phyloP scores from a whole-genome alignment of 805 yeast species.

The Saccharomycopsis sp. region DNA sequence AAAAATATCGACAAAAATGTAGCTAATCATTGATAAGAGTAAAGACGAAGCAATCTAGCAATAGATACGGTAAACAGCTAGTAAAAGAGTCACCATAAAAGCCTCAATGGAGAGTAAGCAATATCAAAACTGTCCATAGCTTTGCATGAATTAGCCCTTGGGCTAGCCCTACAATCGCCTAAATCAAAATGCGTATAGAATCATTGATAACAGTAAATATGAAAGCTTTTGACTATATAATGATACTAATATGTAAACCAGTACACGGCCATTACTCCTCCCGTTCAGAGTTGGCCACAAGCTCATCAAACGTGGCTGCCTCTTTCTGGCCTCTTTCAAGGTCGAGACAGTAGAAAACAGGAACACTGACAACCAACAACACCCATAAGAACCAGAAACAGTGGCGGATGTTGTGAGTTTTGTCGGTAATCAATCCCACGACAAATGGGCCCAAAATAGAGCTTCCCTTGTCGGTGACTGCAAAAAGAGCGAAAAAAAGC shows the following conservation, averaged over 20 bases:
- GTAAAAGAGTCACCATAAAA: too few relatives aligned
- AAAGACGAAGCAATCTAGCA: too few relatives aligned
- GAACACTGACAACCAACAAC: conserved; percentile 48
- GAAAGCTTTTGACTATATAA: background rate
- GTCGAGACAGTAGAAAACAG: conserved; percentile 48
- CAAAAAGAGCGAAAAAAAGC: conserved; percentile 66
- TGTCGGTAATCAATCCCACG: conserved; percentile 66
- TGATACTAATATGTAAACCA: background rate
- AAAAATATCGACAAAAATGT: too few relatives aligned
- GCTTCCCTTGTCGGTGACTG: conserved; percentile 77
- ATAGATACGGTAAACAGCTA: too few relatives aligned
- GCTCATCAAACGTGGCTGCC: conserved; percentile 37
- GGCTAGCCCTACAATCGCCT: too few relatives aligned
- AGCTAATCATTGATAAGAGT: too few relatives aligned
- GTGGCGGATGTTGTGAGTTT: conserved; percentile 66
- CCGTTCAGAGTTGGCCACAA: conserved; percentile 6
- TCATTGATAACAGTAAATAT: too few relatives aligned
- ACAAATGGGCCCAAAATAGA: conserved; percentile 67
- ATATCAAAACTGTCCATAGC: too few relatives aligned
- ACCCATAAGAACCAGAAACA: conserved; percentile 58
- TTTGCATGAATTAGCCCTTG: too few relatives aligned
- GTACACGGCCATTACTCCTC: background rate
- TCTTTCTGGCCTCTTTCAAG: conserved; percentile 56
- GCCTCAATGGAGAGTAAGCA: too few relatives aligned
- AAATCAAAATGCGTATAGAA: too few relatives aligned